These are phyloP conservation scores for Pythium brachiatum DNA, from an alignment of 352 stramenopile genomes.

Conservation along the genomic window DNA sequence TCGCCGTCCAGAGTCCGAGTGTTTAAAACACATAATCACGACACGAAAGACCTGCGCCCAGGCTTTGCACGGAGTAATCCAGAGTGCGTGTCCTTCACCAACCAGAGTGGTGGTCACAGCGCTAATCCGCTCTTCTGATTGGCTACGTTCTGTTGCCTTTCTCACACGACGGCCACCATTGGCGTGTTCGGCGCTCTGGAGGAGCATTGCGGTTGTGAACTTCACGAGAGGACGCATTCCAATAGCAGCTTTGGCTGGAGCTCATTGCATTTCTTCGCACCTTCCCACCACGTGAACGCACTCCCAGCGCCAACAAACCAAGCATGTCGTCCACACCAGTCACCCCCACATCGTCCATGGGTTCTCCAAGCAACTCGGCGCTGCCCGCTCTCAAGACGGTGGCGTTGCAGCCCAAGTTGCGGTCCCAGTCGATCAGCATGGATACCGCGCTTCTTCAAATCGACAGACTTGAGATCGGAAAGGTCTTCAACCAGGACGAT, in stretches of 20 bases:
- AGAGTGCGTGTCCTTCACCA: background rate
- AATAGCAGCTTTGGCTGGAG: too few species aligned
- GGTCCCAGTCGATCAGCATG: background rate
- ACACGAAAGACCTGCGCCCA: background rate
- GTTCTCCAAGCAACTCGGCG: background rate
- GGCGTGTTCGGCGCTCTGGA: too few species aligned
- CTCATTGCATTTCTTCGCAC: background rate
- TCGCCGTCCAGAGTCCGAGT: background rate
- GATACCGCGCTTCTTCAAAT: background rate
- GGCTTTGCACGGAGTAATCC: background rate
- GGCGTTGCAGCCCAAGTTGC: background rate
- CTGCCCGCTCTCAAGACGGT: background rate
- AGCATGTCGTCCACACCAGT: background rate
- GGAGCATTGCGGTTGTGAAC: too few species aligned
- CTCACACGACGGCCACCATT: too few species aligned
- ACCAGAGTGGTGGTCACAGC: background rate
- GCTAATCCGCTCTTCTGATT: background rate
- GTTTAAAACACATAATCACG: constrained; percentile 18
- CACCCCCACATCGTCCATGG: background rate
- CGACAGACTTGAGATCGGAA: background rate
- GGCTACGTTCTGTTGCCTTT: background rate
- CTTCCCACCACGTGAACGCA: background rate
- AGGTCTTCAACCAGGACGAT: background rate
- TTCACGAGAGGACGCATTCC: too few species aligned
- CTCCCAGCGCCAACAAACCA: background rate